phyloP scores from a whole-genome alignment of 2,329 filamentous ascomycete species.

The Elsinoe batatas region DNA sequence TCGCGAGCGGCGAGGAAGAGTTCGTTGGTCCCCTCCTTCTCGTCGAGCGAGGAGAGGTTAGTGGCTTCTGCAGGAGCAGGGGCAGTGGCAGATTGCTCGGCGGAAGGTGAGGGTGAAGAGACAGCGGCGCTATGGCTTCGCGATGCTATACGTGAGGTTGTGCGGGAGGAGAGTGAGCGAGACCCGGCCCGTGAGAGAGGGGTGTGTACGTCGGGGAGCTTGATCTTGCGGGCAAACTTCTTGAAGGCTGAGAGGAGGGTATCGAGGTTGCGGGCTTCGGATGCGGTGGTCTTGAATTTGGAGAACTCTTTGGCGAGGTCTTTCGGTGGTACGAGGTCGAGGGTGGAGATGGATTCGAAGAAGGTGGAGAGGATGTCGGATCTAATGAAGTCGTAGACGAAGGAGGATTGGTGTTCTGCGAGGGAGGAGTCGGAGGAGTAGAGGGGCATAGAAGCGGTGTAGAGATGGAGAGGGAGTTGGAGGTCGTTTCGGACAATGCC shows the following conservation, averaged over 20 bases:
- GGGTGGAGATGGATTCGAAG: slow-evolving; percentile 19
- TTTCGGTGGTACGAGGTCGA: slow-evolving; percentile 18
- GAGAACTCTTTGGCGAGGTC: slow-evolving; percentile 20
- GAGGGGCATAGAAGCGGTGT: slow-evolving; percentile 19
- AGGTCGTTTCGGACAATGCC: slow-evolving; percentile 2
- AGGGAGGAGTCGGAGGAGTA: slow-evolving; percentile 20
- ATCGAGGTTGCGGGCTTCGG: slow-evolving; percentile 18
- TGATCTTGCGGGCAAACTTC: slow-evolving; percentile 22
- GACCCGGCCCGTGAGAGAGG: not conserved
- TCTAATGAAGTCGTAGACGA: slow-evolving; percentile 20
- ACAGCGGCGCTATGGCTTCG: not conserved
- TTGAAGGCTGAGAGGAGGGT: slow-evolving; percentile 19
- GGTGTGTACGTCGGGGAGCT: slow-evolving; percentile 14
- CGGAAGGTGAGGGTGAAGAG: not conserved
- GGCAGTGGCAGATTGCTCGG: not conserved
- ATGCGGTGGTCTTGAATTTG: slow-evolving; percentile 21
- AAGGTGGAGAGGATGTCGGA: slow-evolving; percentile 20
- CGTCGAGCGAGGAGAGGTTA: not conserved
- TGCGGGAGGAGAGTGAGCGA: not conserved
- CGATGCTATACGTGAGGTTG: not conserved
- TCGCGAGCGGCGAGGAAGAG: slow-evolving; percentile 18
- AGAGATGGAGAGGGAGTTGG: slow-evolving; percentile 21
- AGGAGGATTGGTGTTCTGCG: slow-evolving; percentile 21
- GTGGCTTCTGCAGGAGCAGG: not conserved
- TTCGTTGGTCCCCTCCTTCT: not conserved